A percentile compares a stretch with the other conserved stretches of the same genome.
phyloP scores from a whole-genome alignment of 2,329 filamentous ascomycete species.

The Aspergillus amoenus region DNA sequence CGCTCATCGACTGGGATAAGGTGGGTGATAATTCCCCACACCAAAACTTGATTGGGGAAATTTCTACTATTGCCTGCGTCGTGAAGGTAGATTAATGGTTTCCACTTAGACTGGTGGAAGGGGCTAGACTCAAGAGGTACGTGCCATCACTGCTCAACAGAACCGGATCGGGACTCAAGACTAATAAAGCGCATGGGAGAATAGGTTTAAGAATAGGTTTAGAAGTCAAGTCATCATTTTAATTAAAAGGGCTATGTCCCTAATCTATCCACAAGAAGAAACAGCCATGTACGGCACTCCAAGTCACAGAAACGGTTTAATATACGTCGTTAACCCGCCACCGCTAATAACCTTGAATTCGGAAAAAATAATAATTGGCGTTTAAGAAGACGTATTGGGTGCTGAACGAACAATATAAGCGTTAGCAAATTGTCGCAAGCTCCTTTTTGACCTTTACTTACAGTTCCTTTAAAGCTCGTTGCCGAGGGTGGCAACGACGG shows the following conservation, averaged over 20 bases:
- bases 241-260: conserved; percentile 5
- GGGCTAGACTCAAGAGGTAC: neutral
- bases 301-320: conserved; percentile 7
- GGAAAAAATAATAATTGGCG: neutral
- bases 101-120: neutral
- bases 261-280: conserved; percentile 4
- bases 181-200: neutral
- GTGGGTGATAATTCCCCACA: neutral
- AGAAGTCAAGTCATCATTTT: neutral
- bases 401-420: neutral
- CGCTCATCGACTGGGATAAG: neutral
- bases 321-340: conserved; percentile 5
- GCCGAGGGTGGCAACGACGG: conserved; percentile 23
- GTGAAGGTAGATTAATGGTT: conserved; percentile 4
- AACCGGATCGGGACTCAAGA: neutral
- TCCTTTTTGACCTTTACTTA: neutral
- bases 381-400: neutral
- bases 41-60: neutral
- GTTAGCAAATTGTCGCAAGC: neutral
- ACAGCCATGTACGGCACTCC: neutral
- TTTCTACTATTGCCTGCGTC: neutral
- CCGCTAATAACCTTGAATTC: neutral
- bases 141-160: no score
- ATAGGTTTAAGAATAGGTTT: neutral
- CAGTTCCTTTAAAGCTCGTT: conserved; percentile 26